Conservation (phyloP, 2,329 filamentous ascomycete genomes). For the Harringtonia lauricola region DNA sequence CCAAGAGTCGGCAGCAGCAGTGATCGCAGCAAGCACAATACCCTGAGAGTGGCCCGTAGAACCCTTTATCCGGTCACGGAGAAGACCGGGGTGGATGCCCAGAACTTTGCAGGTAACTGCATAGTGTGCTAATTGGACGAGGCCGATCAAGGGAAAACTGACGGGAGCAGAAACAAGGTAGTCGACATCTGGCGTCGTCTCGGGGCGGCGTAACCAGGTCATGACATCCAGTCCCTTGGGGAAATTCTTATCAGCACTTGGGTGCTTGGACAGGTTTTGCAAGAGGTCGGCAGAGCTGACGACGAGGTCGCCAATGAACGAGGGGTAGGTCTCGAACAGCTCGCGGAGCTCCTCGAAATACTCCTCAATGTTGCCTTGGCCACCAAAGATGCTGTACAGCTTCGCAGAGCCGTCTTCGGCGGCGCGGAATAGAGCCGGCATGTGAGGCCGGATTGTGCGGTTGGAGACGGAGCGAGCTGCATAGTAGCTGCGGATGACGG, state of each 20-base stretch:
- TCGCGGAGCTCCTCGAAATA: conserved; percentile 97
- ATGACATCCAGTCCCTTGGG: conserved; percentile 94
- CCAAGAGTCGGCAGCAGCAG: conserved; percentile 85
- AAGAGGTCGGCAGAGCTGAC: conserved; percentile 72
- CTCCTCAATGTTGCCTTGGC: conserved; percentile 98
- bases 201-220: conserved; percentile 80
- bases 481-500: conserved; percentile 86
- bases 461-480: conserved; percentile 74
- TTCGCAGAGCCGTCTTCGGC: conserved; percentile 73
- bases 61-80: conserved; percentile 75
- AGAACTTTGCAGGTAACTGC: conserved; percentile 87
- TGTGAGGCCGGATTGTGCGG: conserved; percentile 79
- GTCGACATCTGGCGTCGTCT: conserved; percentile 84
- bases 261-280: conserved; percentile 72
- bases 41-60: conserved; percentile 96
- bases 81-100: conserved; percentile 77
- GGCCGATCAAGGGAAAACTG: conserved; percentile 89
- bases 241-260: conserved; percentile 88
- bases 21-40: conserved; percentile 84
- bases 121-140: conserved; percentile 94
- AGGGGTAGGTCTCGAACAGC: conserved; percentile 81
- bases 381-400: conserved; percentile 91
- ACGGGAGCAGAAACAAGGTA: conserved; percentile 92
- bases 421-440: conserved; percentile 85
- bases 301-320: conserved; percentile 81